Conservation (phyloP, 2,329 filamentous ascomycete species). For the Ceratocystis ficicola region DNA sequence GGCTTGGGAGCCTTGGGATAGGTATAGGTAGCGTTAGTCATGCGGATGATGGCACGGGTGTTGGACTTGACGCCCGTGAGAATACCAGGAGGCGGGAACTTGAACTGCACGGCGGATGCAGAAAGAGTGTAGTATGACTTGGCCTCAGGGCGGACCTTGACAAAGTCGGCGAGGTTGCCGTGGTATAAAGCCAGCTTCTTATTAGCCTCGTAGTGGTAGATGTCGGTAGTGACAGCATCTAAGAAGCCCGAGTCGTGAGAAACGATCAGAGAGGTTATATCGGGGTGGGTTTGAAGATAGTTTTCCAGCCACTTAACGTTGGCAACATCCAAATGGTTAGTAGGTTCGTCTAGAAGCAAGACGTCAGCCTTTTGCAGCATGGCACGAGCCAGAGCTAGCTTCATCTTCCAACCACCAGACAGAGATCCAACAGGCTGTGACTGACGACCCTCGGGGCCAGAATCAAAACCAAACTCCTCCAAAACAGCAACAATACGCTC, state of each 20-base stretch:
- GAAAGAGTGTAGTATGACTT: slow-evolving; percentile 98
- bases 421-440: slow-evolving; percentile 82
- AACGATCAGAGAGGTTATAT: slow-evolving; percentile 95
- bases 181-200: slow-evolving; percentile 88
- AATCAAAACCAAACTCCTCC: slow-evolving; percentile 83
- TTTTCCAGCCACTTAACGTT: slow-evolving; percentile 94
- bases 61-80: slow-evolving; percentile 88
- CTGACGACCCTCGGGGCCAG: slow-evolving; percentile 80
- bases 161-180: slow-evolving; percentile 72
- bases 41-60: slow-evolving; percentile 87
- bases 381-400: slow-evolving; percentile 85
- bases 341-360: slow-evolving; percentile 91
- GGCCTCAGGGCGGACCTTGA: slow-evolving; percentile 79
- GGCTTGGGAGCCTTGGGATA: slow-evolving; percentile 85
- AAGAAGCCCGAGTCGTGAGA: slow-evolving; percentile 97
- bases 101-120: slow-evolving; percentile 81
- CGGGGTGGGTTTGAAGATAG: slow-evolving; percentile 88
- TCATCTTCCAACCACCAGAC: slow-evolving; percentile 99
- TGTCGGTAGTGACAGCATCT: slow-evolving; percentile 94
- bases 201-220: slow-evolving; percentile 91
- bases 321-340: slow-evolving; percentile 91
- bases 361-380: slow-evolving; percentile 98
- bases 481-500: slow-evolving; percentile 77
- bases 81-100: slow-evolving; percentile 93
- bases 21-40: slow-evolving; percentile 83